Evolutionary conservation across 1,284 basidiomycete genomes (phyloP).

Genomic region (Trichosporon coremiiforme): DNA sequence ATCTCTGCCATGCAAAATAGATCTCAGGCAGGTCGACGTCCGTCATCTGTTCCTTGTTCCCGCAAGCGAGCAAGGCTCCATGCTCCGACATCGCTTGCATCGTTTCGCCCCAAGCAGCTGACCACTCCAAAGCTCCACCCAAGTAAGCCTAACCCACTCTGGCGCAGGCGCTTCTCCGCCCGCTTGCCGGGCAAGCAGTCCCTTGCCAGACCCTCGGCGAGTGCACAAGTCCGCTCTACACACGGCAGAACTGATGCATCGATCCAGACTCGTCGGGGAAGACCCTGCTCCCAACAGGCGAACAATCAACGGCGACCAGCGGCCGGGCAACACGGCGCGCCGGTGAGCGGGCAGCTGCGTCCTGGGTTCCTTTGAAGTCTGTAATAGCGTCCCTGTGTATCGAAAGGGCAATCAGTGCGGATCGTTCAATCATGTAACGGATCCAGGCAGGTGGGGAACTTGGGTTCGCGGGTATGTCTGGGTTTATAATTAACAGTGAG

Average conservation of each 20-base stretch:
- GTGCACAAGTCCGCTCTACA: background rate
- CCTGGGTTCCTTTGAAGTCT: background rate
- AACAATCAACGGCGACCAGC: background rate
- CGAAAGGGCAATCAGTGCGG: too few relatives aligned
- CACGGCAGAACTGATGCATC: too few relatives aligned
- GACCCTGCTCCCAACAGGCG: background rate
- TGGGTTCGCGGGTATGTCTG: background rate
- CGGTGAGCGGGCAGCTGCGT: background rate
- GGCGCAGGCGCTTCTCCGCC: too few relatives aligned
- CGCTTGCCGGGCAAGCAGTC: too few relatives aligned
- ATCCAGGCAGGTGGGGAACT: background rate
- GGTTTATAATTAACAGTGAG: background rate
- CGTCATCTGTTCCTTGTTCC: background rate
- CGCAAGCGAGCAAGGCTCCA: background rate
- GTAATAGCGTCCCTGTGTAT: background rate
- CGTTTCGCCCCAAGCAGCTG: background rate
- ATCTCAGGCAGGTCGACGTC: too few relatives aligned
- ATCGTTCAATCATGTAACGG: background rate
- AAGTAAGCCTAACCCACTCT: background rate
- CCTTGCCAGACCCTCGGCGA: too few relatives aligned
- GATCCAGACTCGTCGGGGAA: background rate
- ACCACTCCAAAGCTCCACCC: background rate
- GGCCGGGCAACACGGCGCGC: too few relatives aligned
- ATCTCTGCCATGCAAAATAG: too few relatives aligned
- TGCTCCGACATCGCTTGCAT: background rate